Evolutionary conservation across 768 basidiomycete genomes (phyloP).

Genomic region (Thelephora aurantiotincta): DNA sequence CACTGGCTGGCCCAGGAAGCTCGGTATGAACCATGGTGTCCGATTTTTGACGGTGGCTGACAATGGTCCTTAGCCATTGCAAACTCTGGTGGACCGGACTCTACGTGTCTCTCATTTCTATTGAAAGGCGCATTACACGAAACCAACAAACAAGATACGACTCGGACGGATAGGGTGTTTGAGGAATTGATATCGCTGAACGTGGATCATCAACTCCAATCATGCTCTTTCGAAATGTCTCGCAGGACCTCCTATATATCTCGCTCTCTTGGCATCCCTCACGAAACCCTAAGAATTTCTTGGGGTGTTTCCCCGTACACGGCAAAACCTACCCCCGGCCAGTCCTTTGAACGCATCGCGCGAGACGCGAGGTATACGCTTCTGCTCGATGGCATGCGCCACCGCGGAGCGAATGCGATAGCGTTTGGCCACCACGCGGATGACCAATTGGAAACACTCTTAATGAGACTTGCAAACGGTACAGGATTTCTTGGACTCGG

Average conservation of each 20-base stretch:
- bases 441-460: conserved; percentile 71
- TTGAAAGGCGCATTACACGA: no score
- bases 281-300: conserved; percentile 31
- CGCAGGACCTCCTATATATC: conserved; percentile 30
- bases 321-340: conserved; percentile 21
- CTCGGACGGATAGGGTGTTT: no score
- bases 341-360: conserved; percentile 39
- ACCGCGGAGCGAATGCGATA: conserved; percentile 23
- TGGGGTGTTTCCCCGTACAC: conserved; percentile 49
- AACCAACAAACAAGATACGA: no score
- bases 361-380: conserved; percentile 44
- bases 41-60: no score
- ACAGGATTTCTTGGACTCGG: conserved; percentile 42
- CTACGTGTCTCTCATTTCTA: no score
- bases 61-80: no score
- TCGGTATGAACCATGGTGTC: no score
- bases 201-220: conserved; percentile 60
- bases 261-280: conserved; percentile 25
- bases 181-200: conserved; percentile 38
- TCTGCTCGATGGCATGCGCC: conserved; percentile 33
- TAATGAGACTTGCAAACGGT: conserved; percentile 53
- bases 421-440: conserved; percentile 71
- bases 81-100: no score
- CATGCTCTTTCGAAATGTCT: conserved; percentile 42
- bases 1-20: no score